Evolutionary conservation across 768 basidiomycete genomes (phyloP).

Genomic region (Mycena latifolia): DNA sequence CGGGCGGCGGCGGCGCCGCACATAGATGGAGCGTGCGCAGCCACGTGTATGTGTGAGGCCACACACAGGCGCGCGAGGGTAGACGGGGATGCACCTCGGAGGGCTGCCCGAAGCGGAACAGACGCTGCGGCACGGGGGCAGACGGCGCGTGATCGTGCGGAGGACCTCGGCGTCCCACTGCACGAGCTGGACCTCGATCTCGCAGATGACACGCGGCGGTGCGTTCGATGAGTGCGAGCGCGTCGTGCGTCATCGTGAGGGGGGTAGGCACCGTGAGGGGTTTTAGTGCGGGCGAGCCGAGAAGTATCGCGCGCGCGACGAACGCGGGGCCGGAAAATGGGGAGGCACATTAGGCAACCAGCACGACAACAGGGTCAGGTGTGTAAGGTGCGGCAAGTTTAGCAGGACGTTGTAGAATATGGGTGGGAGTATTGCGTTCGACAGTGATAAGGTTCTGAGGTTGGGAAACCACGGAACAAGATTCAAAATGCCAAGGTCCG

Average conservation of each 20-base stretch:
- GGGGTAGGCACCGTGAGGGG: background rate
- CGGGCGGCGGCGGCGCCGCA: no score
- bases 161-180: conserved; percentile 22
- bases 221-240: background rate
- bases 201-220: background rate
- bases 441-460: background rate
- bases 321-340: conserved; percentile 1
- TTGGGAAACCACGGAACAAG: background rate
- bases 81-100: background rate
- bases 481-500: background rate
- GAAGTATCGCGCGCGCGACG: background rate
- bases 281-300: background rate
- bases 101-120: conserved; percentile 4
- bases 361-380: conserved; percentile 2
- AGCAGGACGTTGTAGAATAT: conserved; percentile 12
- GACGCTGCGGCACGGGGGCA: conserved; percentile 1
- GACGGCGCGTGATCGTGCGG: background rate
- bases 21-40: no score
- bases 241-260: background rate
- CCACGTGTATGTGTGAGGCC: no score
- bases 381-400: background rate
- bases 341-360: background rate
- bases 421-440: background rate
- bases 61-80: no score
- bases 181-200: background rate